Evolutionary conservation across 140 eudicot genomes (phyloP), one percentile per base, ranked within the genome.

Genomic region (Flaveria floridana): DNA sequence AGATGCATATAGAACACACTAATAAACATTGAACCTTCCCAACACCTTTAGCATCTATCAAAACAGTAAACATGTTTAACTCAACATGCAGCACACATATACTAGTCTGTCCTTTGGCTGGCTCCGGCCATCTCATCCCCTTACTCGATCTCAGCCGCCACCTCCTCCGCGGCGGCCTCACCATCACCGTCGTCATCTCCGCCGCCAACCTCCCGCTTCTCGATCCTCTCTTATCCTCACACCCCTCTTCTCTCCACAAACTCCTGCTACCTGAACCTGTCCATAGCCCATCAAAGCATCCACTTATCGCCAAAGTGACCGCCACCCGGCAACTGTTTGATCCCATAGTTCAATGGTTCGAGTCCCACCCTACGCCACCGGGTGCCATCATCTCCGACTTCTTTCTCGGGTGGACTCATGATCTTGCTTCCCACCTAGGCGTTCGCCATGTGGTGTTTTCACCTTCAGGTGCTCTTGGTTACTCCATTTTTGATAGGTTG

Each of bases 341-440:
- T 12, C 88, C 89, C 14, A 62, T 89, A 2, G 51, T 66, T 28
- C 25, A 67, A 2, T 91, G 97, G 97, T 85, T 88, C 73, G 53
- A 56, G 7, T 41, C 34, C 59, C 93, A 91, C 78, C 89, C 91
- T 2, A 65, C 84, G 7, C 97, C 97, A 14, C 97, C 97, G 0
- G 65, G 12, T 0, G 93, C 93, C 34, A 83, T 91, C 20, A 8
- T 91, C 20, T 85, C 91, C 46, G 97, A 91, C 81, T 83, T 88
- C 76, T 84, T 91, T 58, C 81, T 85, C 6, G 90, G 93, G 3
- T 91, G 93, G 93, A 86, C 91, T 48, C 53, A 42, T 76, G 78
- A 44, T 1, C 87, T 87, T 3, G 90, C 90, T 7, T 3, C 57
- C 19, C 81, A 69, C 55, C 76, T 87, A 2, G 78, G 86, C 16